Base-by-base conservation (phyloP, 2,329 filamentous ascomycete species). In the Penicillium sp. region DNA sequence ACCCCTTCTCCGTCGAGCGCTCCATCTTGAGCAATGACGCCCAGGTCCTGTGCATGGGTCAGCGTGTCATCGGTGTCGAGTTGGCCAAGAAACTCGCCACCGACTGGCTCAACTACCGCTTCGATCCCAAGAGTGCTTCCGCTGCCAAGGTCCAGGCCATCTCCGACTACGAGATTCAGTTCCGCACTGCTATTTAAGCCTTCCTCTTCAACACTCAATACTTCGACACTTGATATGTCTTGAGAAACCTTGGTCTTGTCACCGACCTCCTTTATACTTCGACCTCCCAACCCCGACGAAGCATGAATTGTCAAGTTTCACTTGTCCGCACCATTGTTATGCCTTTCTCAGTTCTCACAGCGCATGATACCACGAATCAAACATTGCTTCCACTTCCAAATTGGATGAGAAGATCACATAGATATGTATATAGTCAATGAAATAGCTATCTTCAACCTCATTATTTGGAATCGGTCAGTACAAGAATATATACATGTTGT, bases 101-200 rank as follows among this genome's bases (percentile, higher is more conserved):
- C 70, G 90, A 95, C 78, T 96, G 90, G 90, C 71, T 95, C 32
- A 87, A 84, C n/a, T 92, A 94, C 73, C 79, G 84, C 55, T 94
- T 94, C 74, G 90, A 95, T 72, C 77, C 81, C 40, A 76, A 74
- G 55, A 87, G 85, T 71, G 80, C 81, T 46, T 86, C 82, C 64
- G 84, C 84, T 23, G 81, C 82, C 2, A 87, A 85, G 70, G 81
- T 80, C 34, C 81, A 78, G 63, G 77, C 64, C 34, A 77, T 78
- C 52, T 64, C 62, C 35, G 72, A 77, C 55, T 76, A 76, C 52
- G 75, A 78, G 67, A 63, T 68, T 53, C 62, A 77, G 64, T 63
- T 72, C 54, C 43, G 48, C 16, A 62, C 62, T 39, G 58, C 56
- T 26, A 51, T 59, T 39, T 62, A 62, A 45, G 55, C 46, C 27